phyloP scores from a whole-genome alignment of 148 eudicot genomes.

The Cornus kousa region DNA sequence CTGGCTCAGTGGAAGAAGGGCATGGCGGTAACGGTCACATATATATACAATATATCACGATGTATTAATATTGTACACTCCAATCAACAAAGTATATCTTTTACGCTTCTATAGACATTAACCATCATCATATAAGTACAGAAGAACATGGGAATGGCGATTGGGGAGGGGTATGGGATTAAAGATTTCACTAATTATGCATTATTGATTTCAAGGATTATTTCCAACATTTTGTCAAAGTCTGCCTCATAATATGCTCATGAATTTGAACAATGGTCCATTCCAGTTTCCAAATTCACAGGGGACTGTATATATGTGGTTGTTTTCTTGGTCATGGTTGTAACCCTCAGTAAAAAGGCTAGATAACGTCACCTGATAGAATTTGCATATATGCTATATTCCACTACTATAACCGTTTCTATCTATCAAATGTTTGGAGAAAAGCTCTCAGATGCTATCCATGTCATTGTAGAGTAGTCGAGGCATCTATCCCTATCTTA shows the following conservation, averaged over 20 bases:
- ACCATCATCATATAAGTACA: too few species aligned
- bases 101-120: not conserved
- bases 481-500: not conserved
- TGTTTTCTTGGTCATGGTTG: not conserved
- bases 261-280: too few species aligned
- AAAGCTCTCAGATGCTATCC: conserved; percentile 1
- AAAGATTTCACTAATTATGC: not conserved
- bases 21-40: too few species aligned
- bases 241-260: not conserved
- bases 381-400: not conserved
- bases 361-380: too few species aligned
- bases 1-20: too few species aligned
- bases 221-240: too few species aligned
- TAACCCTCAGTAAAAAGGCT: too few species aligned
- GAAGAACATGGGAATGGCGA: too few species aligned
- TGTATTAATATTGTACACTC: too few species aligned
- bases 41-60: not conserved
- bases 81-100: not conserved
- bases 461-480: not conserved
- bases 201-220: too few species aligned
- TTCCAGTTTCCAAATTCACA: too few species aligned
- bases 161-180: too few species aligned
- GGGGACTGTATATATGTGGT: not conserved
- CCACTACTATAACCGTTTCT: not conserved
- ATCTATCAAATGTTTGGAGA: conserved; percentile 1